Evolutionary conservation across 2,329 filamentous ascomycete genomes (phyloP).

Genomic region (Pseudopyricularia javanii): DNA sequence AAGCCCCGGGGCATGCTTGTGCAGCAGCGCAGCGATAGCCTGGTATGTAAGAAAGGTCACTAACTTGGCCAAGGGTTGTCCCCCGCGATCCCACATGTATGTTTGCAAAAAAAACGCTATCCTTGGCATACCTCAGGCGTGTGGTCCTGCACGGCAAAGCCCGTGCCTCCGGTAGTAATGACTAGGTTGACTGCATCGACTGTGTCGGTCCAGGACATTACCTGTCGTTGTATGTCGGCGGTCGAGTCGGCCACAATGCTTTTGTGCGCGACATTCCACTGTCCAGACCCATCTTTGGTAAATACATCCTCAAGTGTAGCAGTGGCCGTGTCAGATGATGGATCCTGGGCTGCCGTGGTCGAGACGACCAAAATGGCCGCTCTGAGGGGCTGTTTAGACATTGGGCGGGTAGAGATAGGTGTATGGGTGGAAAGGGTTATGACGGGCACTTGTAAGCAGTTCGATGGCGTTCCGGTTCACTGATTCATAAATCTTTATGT

Average conservation of each 20-base stretch:
- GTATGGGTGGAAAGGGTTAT: not conserved
- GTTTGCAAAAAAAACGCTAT: not conserved
- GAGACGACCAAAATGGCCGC: conserved; percentile 79
- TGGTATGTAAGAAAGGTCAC: not conserved
- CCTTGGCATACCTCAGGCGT: conserved; percentile 54
- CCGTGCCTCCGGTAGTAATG: conserved; percentile 83
- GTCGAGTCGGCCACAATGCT: conserved; percentile 72
- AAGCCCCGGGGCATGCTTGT: conserved; percentile 77
- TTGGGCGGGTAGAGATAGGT: conserved; percentile 10
- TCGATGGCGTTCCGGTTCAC: no score
- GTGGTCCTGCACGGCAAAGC: conserved; percentile 72
- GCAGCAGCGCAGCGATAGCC: conserved; percentile 68
- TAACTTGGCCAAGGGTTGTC: conserved; percentile 18
- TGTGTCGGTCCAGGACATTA: conserved; percentile 62
- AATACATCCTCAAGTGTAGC: conserved; percentile 58
- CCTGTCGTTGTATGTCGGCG: conserved; percentile 59
- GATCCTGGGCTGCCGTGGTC: conserved; percentile 73
- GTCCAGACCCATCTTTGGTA: conserved; percentile 47
- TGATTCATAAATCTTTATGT: no score
- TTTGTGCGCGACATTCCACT: conserved; percentile 59
- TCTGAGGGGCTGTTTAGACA: conserved; percentile 38
- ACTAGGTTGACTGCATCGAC: conserved; percentile 58
- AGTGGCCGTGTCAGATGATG: conserved; percentile 65
- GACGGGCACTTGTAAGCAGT: no score
- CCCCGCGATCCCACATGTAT: conserved; percentile 11